Evolutionary conservation across 2,329 filamentous ascomycete species (phyloP), one percentile per base, ranked within the genome.

Genomic region (Nannizziopsis arthrosporioides): DNA sequence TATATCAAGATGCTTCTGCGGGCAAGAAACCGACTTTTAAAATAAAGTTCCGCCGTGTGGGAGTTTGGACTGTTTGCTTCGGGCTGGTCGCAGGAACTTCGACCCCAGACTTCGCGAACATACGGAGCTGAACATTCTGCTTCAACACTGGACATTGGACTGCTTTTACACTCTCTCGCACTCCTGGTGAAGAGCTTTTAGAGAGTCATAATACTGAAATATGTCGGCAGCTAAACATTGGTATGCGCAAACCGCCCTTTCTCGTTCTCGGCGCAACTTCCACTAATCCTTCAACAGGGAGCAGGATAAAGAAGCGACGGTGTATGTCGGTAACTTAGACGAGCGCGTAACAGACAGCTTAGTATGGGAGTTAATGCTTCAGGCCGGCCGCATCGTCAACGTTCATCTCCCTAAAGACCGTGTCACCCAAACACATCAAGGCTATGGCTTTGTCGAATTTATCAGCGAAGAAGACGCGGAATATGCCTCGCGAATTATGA

Each of bases 371-470:
- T 77, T 98, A 60, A 96, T 96, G 88, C 81, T 95, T 48, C 92
- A 98, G 72, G 88, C 89, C 65, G 92, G 92, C 48, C 89, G 90
- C 58, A 93, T 98, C 60, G 86, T 94, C 63, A 96, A 96, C 69
- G 90, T 98, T 54, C 92, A 98, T 70, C 81, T 98, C 63, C 92
- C 92, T 48, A 94, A 95, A 74, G 92, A 98, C 68, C 86, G 92
- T 66, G 92, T 98, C 58, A 95, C 92, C 41, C 88, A 95, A 63
- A 84, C 82, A 49, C 92, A 98, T 67, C 92, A 96, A 69, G 92
- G 92, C 58, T 98, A 95, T 73, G 92, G 92, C 59, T 98, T 98
- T 69, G 92, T 98, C 68, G 92, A 98, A 69, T 98, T 95, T 68
- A 90, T 88, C 62, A 89, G 84, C 57, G 88, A 94, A 64, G 82